Evolutionary conservation across 805 yeast genomes (phyloP).

Genomic region (Saturnispora serradocipensis): DNA sequence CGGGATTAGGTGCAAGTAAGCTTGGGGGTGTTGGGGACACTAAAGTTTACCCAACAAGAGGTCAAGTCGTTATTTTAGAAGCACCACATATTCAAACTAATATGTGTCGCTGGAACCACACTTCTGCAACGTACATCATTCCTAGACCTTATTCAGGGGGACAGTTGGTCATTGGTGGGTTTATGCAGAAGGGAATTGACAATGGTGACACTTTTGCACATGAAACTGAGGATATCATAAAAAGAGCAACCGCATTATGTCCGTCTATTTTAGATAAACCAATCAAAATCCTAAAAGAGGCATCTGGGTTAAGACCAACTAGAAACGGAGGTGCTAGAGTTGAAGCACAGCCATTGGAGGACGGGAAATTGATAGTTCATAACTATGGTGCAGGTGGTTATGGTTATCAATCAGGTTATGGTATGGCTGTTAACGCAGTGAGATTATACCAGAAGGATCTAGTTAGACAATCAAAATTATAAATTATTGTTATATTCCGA

Average conservation of each 20-base stretch:
- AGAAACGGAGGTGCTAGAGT: slow-evolving; percentile 68
- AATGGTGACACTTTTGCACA: slow-evolving; percentile 45
- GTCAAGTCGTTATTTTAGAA: slow-evolving; percentile 63
- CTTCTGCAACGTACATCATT: slow-evolving; percentile 55
- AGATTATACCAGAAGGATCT: slow-evolving; percentile 15
- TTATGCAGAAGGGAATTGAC: slow-evolving; percentile 52
- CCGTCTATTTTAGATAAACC: slow-evolving; percentile 39
- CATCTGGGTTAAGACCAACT: slow-evolving; percentile 67
- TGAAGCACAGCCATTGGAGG: slow-evolving; percentile 38
- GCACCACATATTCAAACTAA: slow-evolving; percentile 61
- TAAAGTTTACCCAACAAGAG: slow-evolving; percentile 60
- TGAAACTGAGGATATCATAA: slow-evolving; percentile 52
- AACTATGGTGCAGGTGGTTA: slow-evolving; percentile 64
- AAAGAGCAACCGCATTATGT: slow-evolving; percentile 41
- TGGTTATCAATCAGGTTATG: slow-evolving; percentile 57
- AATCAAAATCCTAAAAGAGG: slow-evolving; percentile 49
- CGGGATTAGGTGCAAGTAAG: slow-evolving; percentile 58
- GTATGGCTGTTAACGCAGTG: slow-evolving; percentile 45
- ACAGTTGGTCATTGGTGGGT: slow-evolving; percentile 69
- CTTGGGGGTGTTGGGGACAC: slow-evolving; percentile 59
- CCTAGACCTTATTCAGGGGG: slow-evolving; percentile 60
- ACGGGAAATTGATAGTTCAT: slow-evolving; percentile 43
- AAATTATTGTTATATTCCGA: not conserved
- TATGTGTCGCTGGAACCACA: slow-evolving; percentile 47
- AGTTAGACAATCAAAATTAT: not conserved